Base-by-base conservation (phyloP, 768 basidiomycete genomes). In the Pholiota conissans region DNA sequence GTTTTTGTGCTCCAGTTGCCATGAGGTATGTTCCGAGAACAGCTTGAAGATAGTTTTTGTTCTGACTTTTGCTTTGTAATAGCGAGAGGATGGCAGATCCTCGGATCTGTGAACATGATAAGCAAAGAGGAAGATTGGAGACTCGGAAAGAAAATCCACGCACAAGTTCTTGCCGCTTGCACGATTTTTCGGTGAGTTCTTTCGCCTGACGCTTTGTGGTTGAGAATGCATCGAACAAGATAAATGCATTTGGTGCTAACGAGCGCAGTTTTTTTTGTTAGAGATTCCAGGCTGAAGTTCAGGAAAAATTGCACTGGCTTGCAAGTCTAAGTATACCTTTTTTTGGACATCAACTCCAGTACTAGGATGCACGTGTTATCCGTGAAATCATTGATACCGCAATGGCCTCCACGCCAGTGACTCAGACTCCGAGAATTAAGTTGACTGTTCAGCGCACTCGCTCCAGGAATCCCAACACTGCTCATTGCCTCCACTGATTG, bases 1-100 rank as follows among this genome's bases (percentile, higher is more conserved):
- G 75, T 0, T 71, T 63, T 27, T 71, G 70, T 1, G 73, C 67
- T 0, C 75, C 74, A 1, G 63, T 63, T 6, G 70, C 70, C 42
- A 73, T 74, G 0, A 73, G 61, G 49, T 72, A 77, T 5, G 73
- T 63, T 0, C 65, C 65, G 26, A 70, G 42, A 1, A 72, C 60
- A 0, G 63, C 55, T 30, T 65, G 65, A 0, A 59, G 37, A 30
- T 63, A 61, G 58, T 69, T 75, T 56, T 76, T 75, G 0, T 42
- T 53, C 26, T 70, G 66, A 53, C 71, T 73, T n/a, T 61, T 67
- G 54, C 67, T 67, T 3, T 63, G 56, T 11, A 73, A 64, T 13
- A 59, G 56, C 0, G 53, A 49, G 0, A 70, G 46, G 0, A 61
- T 49, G 0, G 63, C 56, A 3, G 61, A 60, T 1, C 68, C 65